phyloP scores from a whole-genome alignment of 129 eudicot genomes.

The Centella asiatica region DNA sequence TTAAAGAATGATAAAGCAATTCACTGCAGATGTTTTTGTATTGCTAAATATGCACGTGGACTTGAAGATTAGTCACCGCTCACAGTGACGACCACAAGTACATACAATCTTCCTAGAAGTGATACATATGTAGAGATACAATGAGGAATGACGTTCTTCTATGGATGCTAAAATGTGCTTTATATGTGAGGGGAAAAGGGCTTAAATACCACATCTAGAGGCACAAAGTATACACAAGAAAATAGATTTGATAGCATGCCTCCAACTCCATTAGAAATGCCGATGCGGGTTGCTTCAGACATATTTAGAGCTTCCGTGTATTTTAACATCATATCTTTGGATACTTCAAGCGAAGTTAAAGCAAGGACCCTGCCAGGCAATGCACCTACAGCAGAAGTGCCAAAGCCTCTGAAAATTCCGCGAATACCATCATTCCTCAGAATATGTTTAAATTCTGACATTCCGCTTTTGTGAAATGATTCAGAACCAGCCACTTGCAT shows the following conservation, averaged over 20 bases:
- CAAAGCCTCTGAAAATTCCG: conserved; percentile 62
- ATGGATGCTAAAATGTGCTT: not conserved
- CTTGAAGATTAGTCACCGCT: no score
- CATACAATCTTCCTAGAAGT: no score
- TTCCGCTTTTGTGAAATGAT: conserved; percentile 32
- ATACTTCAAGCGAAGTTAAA: conserved; percentile 55
- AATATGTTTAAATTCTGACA: conserved; percentile 39
- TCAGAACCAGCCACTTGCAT: conserved; percentile 60
- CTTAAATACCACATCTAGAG: conserved; percentile 58
- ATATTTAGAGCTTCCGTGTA: conserved; percentile 35
- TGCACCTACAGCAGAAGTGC: conserved; percentile 60
- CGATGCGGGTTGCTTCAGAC: conserved; percentile 55
- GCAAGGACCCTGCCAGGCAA: conserved; percentile 58
- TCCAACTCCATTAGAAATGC: conserved; percentile 52
- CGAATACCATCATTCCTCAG: conserved; percentile 44
- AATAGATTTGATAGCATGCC: conserved; percentile 57
- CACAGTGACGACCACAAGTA: not conserved
- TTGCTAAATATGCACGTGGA: not conserved
- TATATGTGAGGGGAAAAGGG: not conserved
- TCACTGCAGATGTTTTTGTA: not conserved
- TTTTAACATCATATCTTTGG: conserved; percentile 52
- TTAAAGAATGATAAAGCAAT: not conserved
- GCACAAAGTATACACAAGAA: conserved; percentile 61
- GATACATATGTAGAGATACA: no score
- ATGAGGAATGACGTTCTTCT: not conserved